phyloP scores from a whole-genome alignment of 805 yeast genomes.

The Candida adriatica region DNA sequence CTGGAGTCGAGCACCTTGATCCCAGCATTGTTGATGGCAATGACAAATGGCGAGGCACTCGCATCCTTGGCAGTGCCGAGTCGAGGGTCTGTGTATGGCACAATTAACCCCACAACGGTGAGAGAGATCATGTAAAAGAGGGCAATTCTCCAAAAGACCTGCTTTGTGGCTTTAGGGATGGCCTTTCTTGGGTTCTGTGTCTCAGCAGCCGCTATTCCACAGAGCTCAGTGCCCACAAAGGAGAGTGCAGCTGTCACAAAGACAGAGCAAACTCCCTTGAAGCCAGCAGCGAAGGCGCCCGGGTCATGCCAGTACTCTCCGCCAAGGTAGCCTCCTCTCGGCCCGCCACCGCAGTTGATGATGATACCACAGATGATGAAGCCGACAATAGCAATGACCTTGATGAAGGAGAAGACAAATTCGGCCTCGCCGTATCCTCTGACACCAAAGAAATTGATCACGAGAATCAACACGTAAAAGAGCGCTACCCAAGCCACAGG shows the following conservation, averaged over 20 bases:
- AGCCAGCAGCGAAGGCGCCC: constrained; percentile 63
- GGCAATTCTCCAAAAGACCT: constrained; percentile 55
- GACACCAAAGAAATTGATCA: constrained; percentile 47
- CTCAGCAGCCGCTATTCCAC: constrained; percentile 79
- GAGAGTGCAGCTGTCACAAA: constrained; percentile 69
- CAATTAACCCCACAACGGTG: constrained; percentile 57
- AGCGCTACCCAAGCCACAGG: constrained; percentile 44
- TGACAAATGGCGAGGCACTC: constrained; percentile 49
- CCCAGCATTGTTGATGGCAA: constrained; percentile 48
- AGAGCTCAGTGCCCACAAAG: constrained; percentile 78
- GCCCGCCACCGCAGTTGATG: constrained; percentile 83
- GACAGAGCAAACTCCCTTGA: constrained; percentile 38
- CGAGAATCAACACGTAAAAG: constrained; percentile 39
- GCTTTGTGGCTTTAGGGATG: constrained; percentile 65
- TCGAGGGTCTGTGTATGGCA: constrained; percentile 52
- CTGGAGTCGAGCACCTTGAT: constrained; percentile 41
- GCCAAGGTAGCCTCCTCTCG: constrained; percentile 54
- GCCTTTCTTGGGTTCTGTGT: constrained; percentile 60
- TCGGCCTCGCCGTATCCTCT: constrained; percentile 49
- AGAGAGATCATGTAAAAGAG: constrained; percentile 61
- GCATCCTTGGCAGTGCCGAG: constrained; percentile 53
- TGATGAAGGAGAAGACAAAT: constrained; percentile 57
- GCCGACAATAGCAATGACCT: constrained; percentile 60
- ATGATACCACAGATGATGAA: constrained; percentile 64
- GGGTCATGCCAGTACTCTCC: constrained; percentile 45